Evolutionary conservation across 2,329 filamentous ascomycete genomes (phyloP), one percentile per base, ranked within the genome.

Genomic region (Gyromitra esculenta): DNA sequence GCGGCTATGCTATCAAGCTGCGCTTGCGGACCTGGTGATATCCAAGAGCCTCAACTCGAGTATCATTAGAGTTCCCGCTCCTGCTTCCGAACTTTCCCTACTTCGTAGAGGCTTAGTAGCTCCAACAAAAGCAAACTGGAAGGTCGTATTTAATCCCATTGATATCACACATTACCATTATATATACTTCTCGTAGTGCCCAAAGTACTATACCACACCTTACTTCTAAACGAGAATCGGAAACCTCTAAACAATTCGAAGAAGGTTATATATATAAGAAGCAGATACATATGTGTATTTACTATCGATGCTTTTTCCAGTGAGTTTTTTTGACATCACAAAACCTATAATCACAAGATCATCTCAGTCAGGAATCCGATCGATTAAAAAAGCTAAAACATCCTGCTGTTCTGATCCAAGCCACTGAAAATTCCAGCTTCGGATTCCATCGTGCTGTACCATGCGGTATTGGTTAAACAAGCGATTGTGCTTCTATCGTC

Each of bases 31-130:
- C n/a, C 18, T 63, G 13, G 25, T 65, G 62, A 65, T 60, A 74
- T 68, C 72, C 59, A n/a, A 64, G 72, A 71, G 72, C 72, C 72
- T 75, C 72, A 75, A 43, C 48, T 56, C 18, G 7, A 11, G 2
- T 52, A 18, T 35, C 7, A 31, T 52, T 13, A 35, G 59, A 57
- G 11, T n/a, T 18, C 31, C 31, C n/a, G 57, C 15, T 11, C 50
- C 37, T 31, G 18, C 45, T 62, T 48, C 57, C 60, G 54, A 48
- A 35, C 62, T 67, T 60, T 59, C 25, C 57, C 45, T 50, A 56
- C 66, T 37, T 48, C 52, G 18, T 21, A 31, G 21, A 50, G n/a
- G 18, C 57, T 60, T 69, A 11, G 52, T 35, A 56, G 5, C 5
- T 56, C 52, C n/a, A 21, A 15, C 41, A 31, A 31, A 31, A 31